Percentiles rank a stretch among this genome's conserved stretches.
These are phyloP conservation scores for Sordaria brevicollis DNA, from an alignment of 495 filamentous ascomycete genomes.

Conservation along the genomic window DNA sequence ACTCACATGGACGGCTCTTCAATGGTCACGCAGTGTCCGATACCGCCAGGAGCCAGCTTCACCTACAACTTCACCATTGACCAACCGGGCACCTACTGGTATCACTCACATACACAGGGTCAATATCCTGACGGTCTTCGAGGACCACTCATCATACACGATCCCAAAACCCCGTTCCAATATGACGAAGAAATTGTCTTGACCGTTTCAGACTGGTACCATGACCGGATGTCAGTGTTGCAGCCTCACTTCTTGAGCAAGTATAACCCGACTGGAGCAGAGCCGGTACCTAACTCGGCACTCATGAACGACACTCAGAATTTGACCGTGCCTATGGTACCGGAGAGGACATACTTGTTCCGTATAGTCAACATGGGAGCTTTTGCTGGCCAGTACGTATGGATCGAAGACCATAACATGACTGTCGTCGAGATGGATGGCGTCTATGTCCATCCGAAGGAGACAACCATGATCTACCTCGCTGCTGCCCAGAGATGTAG, in stretches of 20 bases:
- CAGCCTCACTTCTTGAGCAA: conserved; percentile 47
- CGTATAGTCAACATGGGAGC: conserved; percentile 64
- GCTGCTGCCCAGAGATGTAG: conserved; percentile 62
- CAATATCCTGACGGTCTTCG: conserved; percentile 72
- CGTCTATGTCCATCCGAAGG: conserved; percentile 46
- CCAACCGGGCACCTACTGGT: conserved; percentile 75
- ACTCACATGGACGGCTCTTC: conserved; percentile 66
- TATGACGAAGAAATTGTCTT: conserved; percentile 59
- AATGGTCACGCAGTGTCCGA: conserved; percentile 56
- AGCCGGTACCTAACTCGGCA: conserved; percentile 56
- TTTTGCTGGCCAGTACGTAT: conserved; percentile 58
- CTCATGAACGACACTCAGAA: conserved; percentile 61
- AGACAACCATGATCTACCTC: conserved; percentile 53
- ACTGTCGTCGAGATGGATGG: conserved; percentile 48
- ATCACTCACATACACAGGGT: conserved; percentile 58
- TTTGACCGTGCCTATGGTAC: conserved; percentile 37
- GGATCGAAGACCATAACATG: conserved; percentile 64
- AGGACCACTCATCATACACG: conserved; percentile 61
- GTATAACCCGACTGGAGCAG: conserved; percentile 48
- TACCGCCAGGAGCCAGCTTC: conserved; percentile 52
- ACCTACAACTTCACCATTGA: conserved; percentile 70
- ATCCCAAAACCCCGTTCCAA: conserved; percentile 49
- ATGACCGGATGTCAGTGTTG: conserved; percentile 48
- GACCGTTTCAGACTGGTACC: conserved; percentile 60
- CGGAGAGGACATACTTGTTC: conserved; percentile 73